Percentiles rank a stretch among this genome's conserved stretches.
These are phyloP conservation scores for Bruguiera gymnorhiza DNA, from an alignment of 345 rosid genomes.

Conservation along the genomic window DNA sequence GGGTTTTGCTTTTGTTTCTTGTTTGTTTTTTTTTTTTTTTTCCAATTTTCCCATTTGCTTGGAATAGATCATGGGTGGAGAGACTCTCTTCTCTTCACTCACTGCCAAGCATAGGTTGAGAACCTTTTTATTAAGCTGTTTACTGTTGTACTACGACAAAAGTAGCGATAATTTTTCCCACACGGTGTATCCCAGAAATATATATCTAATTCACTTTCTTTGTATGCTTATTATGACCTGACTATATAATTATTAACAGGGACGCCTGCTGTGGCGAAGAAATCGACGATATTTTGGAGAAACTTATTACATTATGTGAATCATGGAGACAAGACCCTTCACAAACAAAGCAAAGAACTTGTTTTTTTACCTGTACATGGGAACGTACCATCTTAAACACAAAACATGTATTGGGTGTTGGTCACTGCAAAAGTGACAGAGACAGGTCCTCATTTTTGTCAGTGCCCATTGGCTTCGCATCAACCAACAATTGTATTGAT, in stretches of 20 bases:
- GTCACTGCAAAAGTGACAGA: slow-evolving; percentile 21
- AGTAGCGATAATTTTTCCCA: neutral
- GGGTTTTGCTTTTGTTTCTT: slow-evolving; percentile 16
- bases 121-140: neutral
- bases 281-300: too few species aligned
- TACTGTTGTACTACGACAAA: too few species aligned
- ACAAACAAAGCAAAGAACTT: slow-evolving; percentile 13
- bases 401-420: slow-evolving; percentile 28
- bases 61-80: slow-evolving; percentile 11
- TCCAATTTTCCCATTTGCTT: slow-evolving; percentile 20
- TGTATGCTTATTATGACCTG: too few species aligned
- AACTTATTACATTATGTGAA: neutral
- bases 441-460: slow-evolving; percentile 22
- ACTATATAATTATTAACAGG: too few species aligned
- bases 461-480: slow-evolving; percentile 18
- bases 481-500: slow-evolving; percentile 16
- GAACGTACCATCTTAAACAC: slow-evolving; percentile 25
- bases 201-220: too few species aligned
- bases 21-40: neutral
- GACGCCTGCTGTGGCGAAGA: too few species aligned
- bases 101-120: neutral
- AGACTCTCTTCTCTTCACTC: neutral
- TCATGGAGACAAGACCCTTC: slow-evolving; percentile 15
- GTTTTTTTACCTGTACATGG: slow-evolving; percentile 7
- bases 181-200: too few species aligned